Evolutionary conservation across 148 eudicot species (phyloP).

Genomic region (Rhododendron ferrugineum): DNA sequence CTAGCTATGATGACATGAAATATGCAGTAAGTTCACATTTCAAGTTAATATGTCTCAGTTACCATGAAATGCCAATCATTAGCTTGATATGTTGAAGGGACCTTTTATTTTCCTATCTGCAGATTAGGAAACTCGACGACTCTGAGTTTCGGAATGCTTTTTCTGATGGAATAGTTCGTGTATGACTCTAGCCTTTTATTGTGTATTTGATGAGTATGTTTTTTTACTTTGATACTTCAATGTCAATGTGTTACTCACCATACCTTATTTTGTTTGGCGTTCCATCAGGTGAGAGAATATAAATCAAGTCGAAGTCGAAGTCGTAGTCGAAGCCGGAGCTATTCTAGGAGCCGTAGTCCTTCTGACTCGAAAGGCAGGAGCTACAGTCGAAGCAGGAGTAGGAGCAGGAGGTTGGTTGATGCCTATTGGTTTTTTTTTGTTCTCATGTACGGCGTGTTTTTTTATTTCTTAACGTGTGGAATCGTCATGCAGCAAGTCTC

Average conservation of each 20-base stretch:
- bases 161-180: constrained; percentile 59
- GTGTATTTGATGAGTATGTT: not conserved
- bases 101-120: constrained; percentile 15
- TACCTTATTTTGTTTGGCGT: not conserved
- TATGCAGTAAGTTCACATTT: constrained; percentile 55
- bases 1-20: constrained; percentile 91
- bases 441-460: not conserved
- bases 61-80: not conserved
- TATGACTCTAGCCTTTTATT: constrained; percentile 20
- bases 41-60: not conserved
- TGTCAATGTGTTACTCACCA: not conserved
- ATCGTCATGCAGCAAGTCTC: constrained; percentile 57
- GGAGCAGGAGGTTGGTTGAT: constrained; percentile 49
- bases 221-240: not conserved
- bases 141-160: constrained; percentile 89
- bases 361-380: constrained; percentile 57
- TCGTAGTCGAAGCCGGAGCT: constrained; percentile 20
- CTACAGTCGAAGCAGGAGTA: constrained; percentile 52
- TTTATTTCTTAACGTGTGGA: not conserved
- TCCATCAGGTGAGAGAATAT: constrained; percentile 67
- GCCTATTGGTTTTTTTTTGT: not conserved
- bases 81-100: not conserved
- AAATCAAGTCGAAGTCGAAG: constrained; percentile 30
- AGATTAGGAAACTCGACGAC: constrained; percentile 93
- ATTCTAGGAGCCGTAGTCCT: constrained; percentile 49